Base-by-base conservation (phyloP, 768 basidiomycete genomes). In the Clitopilus passeckerianus region DNA sequence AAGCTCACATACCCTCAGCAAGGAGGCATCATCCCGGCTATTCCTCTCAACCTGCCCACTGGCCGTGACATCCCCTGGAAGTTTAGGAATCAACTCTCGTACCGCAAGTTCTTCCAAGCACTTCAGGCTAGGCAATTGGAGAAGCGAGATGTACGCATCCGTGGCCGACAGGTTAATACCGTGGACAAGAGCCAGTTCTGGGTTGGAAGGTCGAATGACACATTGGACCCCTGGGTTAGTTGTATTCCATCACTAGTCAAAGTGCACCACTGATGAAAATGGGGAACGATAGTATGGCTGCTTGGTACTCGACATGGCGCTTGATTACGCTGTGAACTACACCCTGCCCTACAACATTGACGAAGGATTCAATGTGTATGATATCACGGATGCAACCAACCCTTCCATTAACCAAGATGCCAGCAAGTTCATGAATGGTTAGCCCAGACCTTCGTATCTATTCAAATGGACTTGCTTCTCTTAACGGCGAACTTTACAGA, bases 271-370 rank as follows among this genome's bases (percentile, higher is more conserved):
- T 41, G n/a, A n/a, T 41, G 37, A 14, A 15, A 41, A 4, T 41
- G 14, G 2, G 14, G 10, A 41, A 41, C n/a, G 37, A 41, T 12
- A 81, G 85, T 87, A 87, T 52, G 84, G 85, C 5, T 91, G 90
- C 70, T 75, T 83, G 57, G 67, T 90, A 10, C 78, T 82, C 53
- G 81, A 85, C 59, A 83, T 86, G 73, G 80, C 86, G 71, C 65
- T 87, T 33, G 89, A 90, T 70, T 90, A 90, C 63, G 86, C 88
- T 15, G 56, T 84, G 60, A 91, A 91, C 66, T 90, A 77, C 66
- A 87, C 89, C 0, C 84, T 78, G 66, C 89, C 89, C 1, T 83
- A 79, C 50, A 63, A 59, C 50, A 81, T 81, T 59, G 72, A 82
- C 62, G 76, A 75, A 61, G 46, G 71, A 9, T 24, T 20, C 10